Conservation (phyloP, 371 early-diverging fungal genomes). For the Umbelopsis sp. region DNA sequence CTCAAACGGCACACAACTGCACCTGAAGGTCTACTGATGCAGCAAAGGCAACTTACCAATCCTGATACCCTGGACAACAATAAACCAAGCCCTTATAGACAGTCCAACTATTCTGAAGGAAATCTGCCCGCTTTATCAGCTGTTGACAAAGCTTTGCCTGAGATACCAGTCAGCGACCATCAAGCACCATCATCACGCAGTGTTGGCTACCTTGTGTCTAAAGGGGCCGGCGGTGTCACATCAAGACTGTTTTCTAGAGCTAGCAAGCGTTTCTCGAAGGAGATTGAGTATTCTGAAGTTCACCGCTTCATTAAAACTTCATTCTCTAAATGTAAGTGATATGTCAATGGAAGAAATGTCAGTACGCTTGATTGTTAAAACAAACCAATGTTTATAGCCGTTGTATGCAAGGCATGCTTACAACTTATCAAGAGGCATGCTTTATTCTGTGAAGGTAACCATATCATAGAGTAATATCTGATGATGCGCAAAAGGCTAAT, state of each 20-base stretch:
- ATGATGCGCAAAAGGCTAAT: background rate
- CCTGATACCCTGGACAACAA: background rate
- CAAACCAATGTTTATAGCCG: conserved; percentile 25
- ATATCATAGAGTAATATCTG: no score
- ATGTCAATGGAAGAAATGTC: background rate
- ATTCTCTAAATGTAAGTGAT: conserved; percentile 43
- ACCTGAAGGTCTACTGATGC: conserved; percentile 12
- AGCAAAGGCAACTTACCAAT: conserved; percentile 7
- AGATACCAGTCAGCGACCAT: background rate
- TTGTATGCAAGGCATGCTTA: conserved; percentile 45
- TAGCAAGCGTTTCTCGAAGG: conserved; percentile 12
- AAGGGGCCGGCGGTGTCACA: conserved; percentile 13
- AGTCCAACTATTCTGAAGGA: conserved; percentile 1
- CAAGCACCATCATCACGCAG: background rate
- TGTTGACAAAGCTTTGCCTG: background rate
- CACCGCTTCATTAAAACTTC: conserved; percentile 49
- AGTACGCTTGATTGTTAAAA: background rate
- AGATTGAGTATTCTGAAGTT: conserved; percentile 21
- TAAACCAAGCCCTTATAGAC: background rate
- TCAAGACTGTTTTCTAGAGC: conserved; percentile 13
- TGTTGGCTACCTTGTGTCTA: conserved; percentile 19
- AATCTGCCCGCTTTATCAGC: conserved; percentile 11
- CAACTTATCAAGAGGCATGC: conserved; percentile 41
- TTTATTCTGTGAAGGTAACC: conserved; percentile 44
- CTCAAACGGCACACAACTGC: conserved; percentile 19